These are phyloP conservation scores for Eutrema heterophyllum DNA, from an alignment of 345 rosid genomes.

Conservation along the genomic window DNA sequence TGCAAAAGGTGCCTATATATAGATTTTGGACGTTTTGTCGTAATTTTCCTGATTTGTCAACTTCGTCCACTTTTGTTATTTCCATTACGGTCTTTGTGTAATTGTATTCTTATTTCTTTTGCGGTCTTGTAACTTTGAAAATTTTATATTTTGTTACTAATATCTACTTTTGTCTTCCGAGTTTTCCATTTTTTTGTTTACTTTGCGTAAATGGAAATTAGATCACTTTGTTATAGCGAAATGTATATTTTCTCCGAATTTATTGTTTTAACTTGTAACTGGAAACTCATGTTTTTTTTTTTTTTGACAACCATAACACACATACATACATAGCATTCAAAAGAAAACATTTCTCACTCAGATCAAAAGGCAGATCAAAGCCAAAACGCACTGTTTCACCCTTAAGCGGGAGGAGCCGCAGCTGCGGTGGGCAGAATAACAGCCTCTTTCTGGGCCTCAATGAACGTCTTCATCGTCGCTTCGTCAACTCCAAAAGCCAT, in stretches of 20 bases:
- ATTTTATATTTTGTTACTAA: not conserved
- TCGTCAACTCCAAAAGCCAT: constrained; percentile 54
- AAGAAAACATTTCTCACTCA: constrained; percentile 3
- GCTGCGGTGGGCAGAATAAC: constrained; percentile 61
- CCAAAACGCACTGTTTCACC: not conserved
- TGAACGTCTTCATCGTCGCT: constrained; percentile 30
- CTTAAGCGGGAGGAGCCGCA: constrained; percentile 44
- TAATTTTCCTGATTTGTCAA: not conserved
- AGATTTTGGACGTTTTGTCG: too few relatives aligned
- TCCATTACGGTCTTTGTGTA: not conserved
- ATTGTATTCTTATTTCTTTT: too few relatives aligned
- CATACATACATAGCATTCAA: constrained; percentile 9
- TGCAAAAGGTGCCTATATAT: too few relatives aligned
- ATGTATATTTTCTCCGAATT: too few relatives aligned
- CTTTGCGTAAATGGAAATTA: not conserved
- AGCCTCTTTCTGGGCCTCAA: constrained; percentile 49
- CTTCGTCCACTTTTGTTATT: not conserved
- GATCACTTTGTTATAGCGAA: too few relatives aligned
- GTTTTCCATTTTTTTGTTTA: not conserved
- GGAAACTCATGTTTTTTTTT: not conserved
- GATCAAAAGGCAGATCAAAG: not conserved
- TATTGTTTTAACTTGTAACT: not conserved
- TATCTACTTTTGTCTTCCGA: not conserved
- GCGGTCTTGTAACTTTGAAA: not conserved
- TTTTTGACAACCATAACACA: too few relatives aligned